Evolutionary conservation across 1,284 basidiomycete genomes (phyloP).

Genomic region (Sphaerobolus stellatus): DNA sequence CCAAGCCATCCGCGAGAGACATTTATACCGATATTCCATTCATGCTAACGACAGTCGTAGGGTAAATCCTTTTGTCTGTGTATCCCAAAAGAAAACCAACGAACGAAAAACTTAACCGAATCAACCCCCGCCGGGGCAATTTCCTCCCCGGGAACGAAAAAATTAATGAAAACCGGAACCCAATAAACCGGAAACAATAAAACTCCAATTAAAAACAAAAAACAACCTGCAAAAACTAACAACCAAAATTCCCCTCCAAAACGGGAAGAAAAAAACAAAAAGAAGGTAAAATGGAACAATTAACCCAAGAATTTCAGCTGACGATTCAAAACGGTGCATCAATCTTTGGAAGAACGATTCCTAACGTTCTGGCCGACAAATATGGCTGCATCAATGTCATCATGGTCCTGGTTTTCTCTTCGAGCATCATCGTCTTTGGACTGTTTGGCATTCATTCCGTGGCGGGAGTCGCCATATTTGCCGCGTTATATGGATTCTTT

Average conservation of each 20-base stretch:
- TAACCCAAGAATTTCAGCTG: constrained; percentile 20
- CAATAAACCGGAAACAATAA: neutral
- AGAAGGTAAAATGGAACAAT: neutral
- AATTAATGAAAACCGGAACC: neutral
- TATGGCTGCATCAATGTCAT: constrained; percentile 29
- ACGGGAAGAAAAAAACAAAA: neutral
- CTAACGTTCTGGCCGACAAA: constrained; percentile 27
- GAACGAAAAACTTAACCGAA: neutral
- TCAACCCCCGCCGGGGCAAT: neutral
- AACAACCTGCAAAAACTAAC: constrained; percentile 10
- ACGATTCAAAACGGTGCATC: constrained; percentile 32
- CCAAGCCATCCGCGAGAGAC: neutral
- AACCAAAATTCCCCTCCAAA: constrained; percentile 15
- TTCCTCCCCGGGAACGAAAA: constrained; percentile 3
- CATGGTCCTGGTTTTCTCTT: constrained; percentile 18
- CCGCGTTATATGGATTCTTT: constrained; percentile 32
- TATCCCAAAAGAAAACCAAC: neutral
- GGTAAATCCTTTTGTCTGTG: neutral
- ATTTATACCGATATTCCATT: constrained; percentile 4
- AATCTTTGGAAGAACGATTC: constrained; percentile 29
- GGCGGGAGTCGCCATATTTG: constrained; percentile 25
- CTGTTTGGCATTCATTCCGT: constrained; percentile 27
- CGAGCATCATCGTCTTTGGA: constrained; percentile 28
- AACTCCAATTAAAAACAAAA: constrained; percentile 17
- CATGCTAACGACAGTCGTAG: neutral